Base-by-base conservation (phyloP, 108 stramenopile genomes). In the Cyclotella cryptica region DNA sequence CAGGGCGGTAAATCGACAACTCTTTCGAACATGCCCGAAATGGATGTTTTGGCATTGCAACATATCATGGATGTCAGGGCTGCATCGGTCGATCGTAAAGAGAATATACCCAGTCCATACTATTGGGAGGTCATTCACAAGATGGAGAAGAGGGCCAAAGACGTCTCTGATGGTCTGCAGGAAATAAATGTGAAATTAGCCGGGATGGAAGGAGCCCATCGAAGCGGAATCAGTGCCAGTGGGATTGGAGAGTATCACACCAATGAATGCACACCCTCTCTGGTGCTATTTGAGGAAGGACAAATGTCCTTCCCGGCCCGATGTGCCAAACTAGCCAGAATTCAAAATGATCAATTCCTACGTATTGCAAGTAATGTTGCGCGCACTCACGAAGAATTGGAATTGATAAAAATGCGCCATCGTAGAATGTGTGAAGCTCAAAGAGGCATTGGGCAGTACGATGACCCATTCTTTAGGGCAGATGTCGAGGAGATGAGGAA, bases 51-150 rank as follows among this genome's bases (percentile, higher is more conserved):
- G 14, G 81, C 81, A 46, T 45, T 82, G n/a, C 74, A 75, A 55
- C 74, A 75, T n/a, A 82, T 84, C 41, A 75, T 94, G 80, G 93
- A 94, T 71, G 80, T 73, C 12, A 78, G 86, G 47, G 75, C 86
- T n/a, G 79, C 88, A 0, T 70, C 83, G 49, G 90, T 92, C 10
- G 93, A 95, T 81, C 86, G 90, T 21, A 64, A 89, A 10, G 90
- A 92, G 47, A 66, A 72, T 9, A 92, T 95, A 77, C 93, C 93
- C 21, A 86, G 83, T 71, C 93, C 91, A 1, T 95, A 91, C 66
- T 68, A 89, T 11, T 92, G 90, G 91, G 85, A 90, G 57, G 63
- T 73, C 18, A 43, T 95, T 47, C 71, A 84, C 28, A 79, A 89
- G 42, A 78, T 90, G 72, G 84, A 91, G 69, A 62, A 77, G 27